Base-by-base conservation (phyloP, 495 filamentous ascomycete species). In the Penicillium cosmopolitanum region DNA sequence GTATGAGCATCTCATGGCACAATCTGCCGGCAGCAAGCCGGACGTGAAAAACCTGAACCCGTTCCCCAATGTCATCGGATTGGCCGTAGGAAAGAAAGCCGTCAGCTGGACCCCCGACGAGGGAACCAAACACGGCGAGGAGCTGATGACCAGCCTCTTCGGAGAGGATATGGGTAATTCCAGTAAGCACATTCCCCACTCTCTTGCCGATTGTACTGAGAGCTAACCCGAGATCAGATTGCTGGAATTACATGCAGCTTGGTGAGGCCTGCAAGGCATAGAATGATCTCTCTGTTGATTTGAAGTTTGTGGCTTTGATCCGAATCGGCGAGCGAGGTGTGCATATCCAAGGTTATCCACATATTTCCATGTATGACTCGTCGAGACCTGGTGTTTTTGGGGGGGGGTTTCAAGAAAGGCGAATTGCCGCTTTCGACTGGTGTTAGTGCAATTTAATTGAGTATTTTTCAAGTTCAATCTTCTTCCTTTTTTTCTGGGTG, bases 71-170 rank as follows among this genome's bases (percentile, higher is more conserved):
- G 84, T 88, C 73, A 89, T 91, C 56, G 86, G 83, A 2, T 62
- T 91, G 2, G 87, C 87, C 0, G 73, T 91, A 18, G 88, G 87
- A 5, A 84, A 85, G 64, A 83, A 81, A 58, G 87, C 85, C 0
- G 80, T 89, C 11, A 77, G 80, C 13, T 91, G 87, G 60, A 82
- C 77, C 52, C 73, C 79, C 0, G 73, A 70, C 0, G 70, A 69
- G 3, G 86, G 85, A 0, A 77, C 81, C 36, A 73, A 68, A 5
- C 73, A 75, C 53, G 87, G 87, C 0, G 82, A 83, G 61, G 79
- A 89, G 43, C 73, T 85, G 12, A 76, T 85, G 79, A 70, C 79
- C 68, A 67, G 66, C 31, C 82, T 87, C 64, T 91, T 91, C 70
- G 82, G 84, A 28, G 79, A 87, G 19, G 88, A 90, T 70, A 75